These are phyloP conservation scores for Pichia sp. DNA, from an alignment of 1,139 yeast genomes.

Conservation along the genomic window DNA sequence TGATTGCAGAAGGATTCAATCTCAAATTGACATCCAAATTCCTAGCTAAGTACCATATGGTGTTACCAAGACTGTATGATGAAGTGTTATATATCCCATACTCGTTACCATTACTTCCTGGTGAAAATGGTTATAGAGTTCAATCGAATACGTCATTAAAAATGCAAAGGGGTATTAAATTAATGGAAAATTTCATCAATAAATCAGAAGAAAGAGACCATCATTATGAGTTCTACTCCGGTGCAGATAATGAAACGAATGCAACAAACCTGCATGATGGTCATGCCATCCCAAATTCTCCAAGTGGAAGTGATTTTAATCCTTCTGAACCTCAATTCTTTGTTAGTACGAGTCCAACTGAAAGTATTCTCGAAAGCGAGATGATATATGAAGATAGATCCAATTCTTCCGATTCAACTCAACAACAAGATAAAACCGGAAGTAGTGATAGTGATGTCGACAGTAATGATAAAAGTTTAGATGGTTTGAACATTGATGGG, in stretches of 20 bases:
- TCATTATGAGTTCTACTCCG: slow-evolving; percentile 87
- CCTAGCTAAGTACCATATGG: slow-evolving; percentile 68
- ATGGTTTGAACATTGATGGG: too few species aligned
- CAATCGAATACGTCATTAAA: slow-evolving; percentile 75
- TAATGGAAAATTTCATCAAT: slow-evolving; percentile 76
- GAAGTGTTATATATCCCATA: slow-evolving; percentile 92
- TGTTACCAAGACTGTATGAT: slow-evolving; percentile 82
- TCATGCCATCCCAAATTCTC: slow-evolving; percentile 18
- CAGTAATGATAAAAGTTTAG: too few species aligned
- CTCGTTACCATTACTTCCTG: slow-evolving; percentile 82
- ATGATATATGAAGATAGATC: slow-evolving; percentile 16
- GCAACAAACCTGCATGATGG: slow-evolving; percentile 11
- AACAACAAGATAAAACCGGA: neutral
- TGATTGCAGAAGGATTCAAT: slow-evolving; percentile 80
- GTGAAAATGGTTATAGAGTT: slow-evolving; percentile 80
- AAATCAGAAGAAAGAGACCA: slow-evolving; percentile 85
- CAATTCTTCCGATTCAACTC: slow-evolving; percentile 8
- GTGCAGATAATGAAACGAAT: slow-evolving; percentile 40
- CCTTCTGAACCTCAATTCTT: slow-evolving; percentile 70
- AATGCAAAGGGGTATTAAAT: slow-evolving; percentile 57
- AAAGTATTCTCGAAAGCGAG: slow-evolving; percentile 28
- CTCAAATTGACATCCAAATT: slow-evolving; percentile 63
- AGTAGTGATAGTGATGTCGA: too few species aligned
- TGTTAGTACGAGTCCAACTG: slow-evolving; percentile 36
- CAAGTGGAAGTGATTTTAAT: slow-evolving; percentile 41